Evolutionary conservation across 106 monocot genomes (phyloP).

Genomic region (Acanthochlamys bracteata): DNA sequence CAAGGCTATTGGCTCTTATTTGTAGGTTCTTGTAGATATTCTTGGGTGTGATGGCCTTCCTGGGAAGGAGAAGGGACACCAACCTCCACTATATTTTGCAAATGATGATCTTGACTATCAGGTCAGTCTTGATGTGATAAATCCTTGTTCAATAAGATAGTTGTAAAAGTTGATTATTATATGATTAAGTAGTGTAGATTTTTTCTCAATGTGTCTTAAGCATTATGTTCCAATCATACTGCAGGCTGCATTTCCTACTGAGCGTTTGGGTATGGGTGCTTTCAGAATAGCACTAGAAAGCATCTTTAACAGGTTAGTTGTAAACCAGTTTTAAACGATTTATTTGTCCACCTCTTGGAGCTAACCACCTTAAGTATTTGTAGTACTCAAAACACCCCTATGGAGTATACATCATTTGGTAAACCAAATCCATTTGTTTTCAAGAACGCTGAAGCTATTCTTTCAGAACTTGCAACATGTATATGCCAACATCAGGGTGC

Average conservation of each 20-base stretch:
- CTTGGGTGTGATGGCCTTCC: slow-evolving; percentile 78
- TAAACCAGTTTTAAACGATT: too few relatives aligned
- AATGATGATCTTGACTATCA: slow-evolving; percentile 97
- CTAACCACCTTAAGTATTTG: slow-evolving; percentile 4
- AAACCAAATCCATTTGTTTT: slow-evolving; percentile 91
- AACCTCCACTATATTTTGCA: slow-evolving; percentile 90
- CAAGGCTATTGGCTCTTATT: too few relatives aligned
- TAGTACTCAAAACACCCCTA: slow-evolving; percentile 46
- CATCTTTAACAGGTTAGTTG: slow-evolving; percentile 67
- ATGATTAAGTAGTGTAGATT: too few relatives aligned
- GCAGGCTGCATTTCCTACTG: slow-evolving; percentile 79
- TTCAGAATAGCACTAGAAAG: slow-evolving; percentile 88
- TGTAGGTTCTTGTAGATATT: slow-evolving; percentile 86
- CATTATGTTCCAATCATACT: slow-evolving; percentile 10
- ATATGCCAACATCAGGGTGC: slow-evolving; percentile 7
- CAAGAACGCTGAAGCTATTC: slow-evolving; percentile 66
- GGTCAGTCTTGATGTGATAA: slow-evolving; percentile 30
- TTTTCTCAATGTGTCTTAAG: too few relatives aligned
- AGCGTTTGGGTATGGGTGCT: slow-evolving; percentile 98
- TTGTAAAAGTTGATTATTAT: too few relatives aligned
- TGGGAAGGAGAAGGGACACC: slow-evolving; percentile 55
- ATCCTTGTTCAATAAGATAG: too few relatives aligned
- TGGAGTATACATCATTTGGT: slow-evolving; percentile 78
- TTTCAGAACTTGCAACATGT: slow-evolving; percentile 34
- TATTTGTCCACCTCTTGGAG: too few relatives aligned